Percentiles rank a stretch among this genome's conserved stretches.
Conservation (phyloP, 192 early-diverging fungal species). For the Backusella australiensis region DNA sequence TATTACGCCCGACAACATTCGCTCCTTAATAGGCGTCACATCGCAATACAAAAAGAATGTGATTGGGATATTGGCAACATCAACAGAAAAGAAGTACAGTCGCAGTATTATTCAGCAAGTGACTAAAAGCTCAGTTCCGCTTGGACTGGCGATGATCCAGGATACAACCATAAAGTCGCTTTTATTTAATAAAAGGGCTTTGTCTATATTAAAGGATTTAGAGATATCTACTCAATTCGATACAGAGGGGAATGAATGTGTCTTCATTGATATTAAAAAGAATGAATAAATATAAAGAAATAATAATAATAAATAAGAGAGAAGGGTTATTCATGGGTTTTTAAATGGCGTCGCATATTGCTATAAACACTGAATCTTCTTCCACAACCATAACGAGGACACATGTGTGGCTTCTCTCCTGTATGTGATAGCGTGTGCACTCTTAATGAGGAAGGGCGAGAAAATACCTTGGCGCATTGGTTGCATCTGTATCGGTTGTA, state of each 20-base stretch:
- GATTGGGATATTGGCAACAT: constrained; percentile 18
- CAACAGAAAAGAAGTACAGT: constrained; percentile 4
- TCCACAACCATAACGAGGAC: constrained; percentile 58
- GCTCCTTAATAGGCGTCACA: constrained; percentile 8
- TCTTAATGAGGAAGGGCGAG: constrained; percentile 64
- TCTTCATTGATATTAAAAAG: constrained; percentile 7
- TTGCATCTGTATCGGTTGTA: constrained; percentile 55
- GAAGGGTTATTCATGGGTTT: constrained; percentile 39
- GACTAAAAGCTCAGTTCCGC: constrained; percentile 10
- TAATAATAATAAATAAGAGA: neutral
- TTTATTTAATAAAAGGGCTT: constrained; percentile 18
- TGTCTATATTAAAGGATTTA: constrained; percentile 9
- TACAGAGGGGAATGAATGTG: neutral
- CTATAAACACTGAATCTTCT: constrained; percentile 70
- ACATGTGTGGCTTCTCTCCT: constrained; percentile 73
- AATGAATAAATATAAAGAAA: neutral
- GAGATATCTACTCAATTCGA: constrained; percentile 9
- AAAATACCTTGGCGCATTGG: constrained; percentile 62
- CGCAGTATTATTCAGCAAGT: constrained; percentile 10
- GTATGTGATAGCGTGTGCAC: constrained; percentile 77
- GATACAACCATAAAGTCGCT: constrained; percentile 15
- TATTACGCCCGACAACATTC: constrained; percentile 20
- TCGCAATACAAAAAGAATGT: neutral
- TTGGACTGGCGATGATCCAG: constrained; percentile 20
- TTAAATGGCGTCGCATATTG: constrained; percentile 72